phyloP scores from a whole-genome alignment of 768 basidiomycete species.

The Leccinum longicurvipes region DNA sequence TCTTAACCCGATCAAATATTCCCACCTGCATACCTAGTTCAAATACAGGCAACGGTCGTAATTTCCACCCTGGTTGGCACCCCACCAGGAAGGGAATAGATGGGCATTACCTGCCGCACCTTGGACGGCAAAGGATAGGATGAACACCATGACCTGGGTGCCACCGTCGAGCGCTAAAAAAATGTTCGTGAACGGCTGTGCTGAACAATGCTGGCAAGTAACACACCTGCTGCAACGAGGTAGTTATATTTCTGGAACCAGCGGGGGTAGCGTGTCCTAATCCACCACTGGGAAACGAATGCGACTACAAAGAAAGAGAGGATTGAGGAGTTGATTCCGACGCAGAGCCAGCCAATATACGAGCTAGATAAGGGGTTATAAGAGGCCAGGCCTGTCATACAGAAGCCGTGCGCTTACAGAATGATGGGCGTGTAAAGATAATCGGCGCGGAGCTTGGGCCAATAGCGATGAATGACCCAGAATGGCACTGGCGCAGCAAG shows the following conservation, averaged over 20 bases:
- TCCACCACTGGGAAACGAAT: constrained; percentile 37
- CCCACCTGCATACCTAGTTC: not conserved
- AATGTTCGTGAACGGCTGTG: not conserved
- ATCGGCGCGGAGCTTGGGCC: constrained; percentile 30
- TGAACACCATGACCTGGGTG: constrained; percentile 53
- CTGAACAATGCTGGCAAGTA: not conserved
- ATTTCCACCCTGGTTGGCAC: constrained; percentile 50
- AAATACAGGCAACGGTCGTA: constrained; percentile 27
- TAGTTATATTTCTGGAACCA: constrained; percentile 41
- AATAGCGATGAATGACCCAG: constrained; percentile 37
- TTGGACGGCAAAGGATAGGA: constrained; percentile 48
- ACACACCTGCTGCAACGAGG: constrained; percentile 39
- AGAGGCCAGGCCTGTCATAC: not conserved
- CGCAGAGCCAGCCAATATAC: constrained; percentile 16
- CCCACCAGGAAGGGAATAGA: constrained; percentile 57
- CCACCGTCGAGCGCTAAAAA: constrained; percentile 36
- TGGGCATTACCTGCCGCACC: constrained; percentile 49
- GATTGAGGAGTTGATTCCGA: constrained; percentile 29
- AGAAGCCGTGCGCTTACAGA: constrained; percentile 15
- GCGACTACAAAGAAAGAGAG: constrained; percentile 20
- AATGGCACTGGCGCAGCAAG: constrained; percentile 39
- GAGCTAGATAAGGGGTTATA: constrained; percentile 7
- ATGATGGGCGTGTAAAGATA: constrained; percentile 31
- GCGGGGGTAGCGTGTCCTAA: constrained; percentile 34
- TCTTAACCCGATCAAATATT: not conserved